phyloP scores from a whole-genome alignment of 2,329 filamentous ascomycete genomes.

The Teratosphaeria destructans region DNA sequence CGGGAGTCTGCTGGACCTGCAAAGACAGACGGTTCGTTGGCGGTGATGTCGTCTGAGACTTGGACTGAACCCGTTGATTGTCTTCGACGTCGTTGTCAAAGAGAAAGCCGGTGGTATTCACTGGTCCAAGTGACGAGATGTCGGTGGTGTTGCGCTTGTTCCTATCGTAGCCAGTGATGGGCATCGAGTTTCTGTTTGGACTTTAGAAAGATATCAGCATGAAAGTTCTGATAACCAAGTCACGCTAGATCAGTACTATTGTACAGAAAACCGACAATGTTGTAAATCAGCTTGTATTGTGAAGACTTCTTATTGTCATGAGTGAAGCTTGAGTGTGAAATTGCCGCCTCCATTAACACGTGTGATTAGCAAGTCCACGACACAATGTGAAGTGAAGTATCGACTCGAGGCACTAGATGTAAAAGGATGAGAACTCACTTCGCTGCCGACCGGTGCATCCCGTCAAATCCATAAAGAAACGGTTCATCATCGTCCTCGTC shows the following conservation, averaged over 20 bases:
- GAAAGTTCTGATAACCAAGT: not conserved
- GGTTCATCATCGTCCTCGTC: slow-evolving; percentile 78
- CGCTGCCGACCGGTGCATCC: slow-evolving; percentile 61
- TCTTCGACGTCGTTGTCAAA: slow-evolving; percentile 62
- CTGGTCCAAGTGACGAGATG: slow-evolving; percentile 56
- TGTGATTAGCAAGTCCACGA: not conserved
- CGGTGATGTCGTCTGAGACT: slow-evolving; percentile 37
- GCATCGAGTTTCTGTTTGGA: slow-evolving; percentile 88
- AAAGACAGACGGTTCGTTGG: slow-evolving; percentile 47
- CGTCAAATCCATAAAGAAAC: slow-evolving; percentile 43
- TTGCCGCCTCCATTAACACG: not conserved
- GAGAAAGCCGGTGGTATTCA: slow-evolving; percentile 74
- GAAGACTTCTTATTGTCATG: not conserved
- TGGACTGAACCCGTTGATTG: slow-evolving; percentile 26
- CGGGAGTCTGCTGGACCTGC: slow-evolving; percentile 62
- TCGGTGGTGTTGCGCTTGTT: slow-evolving; percentile 46
- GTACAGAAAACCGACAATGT: not conserved
- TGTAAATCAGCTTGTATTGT: not conserved
- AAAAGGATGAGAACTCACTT: slow-evolving; percentile 52
- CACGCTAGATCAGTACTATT: not conserved
- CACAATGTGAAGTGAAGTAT: not conserved
- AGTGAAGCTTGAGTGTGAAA: not conserved
- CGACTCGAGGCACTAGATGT: not conserved
- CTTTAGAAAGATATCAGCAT: slow-evolving; percentile 35
- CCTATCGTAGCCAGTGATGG: slow-evolving; percentile 62